A percentile compares a stretch with the other conserved stretches of the same genome.
Evolutionary conservation across 2,329 filamentous ascomycete genomes (phyloP).

Genomic region (Hawksworthiomyces lignivorus): DNA sequence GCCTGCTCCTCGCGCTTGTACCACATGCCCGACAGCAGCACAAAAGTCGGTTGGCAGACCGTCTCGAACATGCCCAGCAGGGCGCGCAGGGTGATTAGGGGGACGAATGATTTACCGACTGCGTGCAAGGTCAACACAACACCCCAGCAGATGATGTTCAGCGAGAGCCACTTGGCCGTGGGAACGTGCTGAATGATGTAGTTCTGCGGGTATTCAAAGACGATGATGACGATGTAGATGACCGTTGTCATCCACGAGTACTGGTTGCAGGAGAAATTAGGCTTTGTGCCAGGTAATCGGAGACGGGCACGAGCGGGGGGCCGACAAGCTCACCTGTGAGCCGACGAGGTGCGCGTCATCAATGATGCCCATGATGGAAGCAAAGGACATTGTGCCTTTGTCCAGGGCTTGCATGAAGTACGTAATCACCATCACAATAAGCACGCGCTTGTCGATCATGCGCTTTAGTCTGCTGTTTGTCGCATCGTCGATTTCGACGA

Average conservation of each 20-base stretch:
- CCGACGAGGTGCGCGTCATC: constrained; percentile 41
- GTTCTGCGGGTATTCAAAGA: constrained; percentile 67
- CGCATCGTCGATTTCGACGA: constrained; percentile 49
- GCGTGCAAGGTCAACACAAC: constrained; percentile 52
- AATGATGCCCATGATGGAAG: constrained; percentile 55
- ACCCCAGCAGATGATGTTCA: constrained; percentile 60
- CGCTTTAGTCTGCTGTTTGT: constrained; percentile 54
- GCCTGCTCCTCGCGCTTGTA: constrained; percentile 64
- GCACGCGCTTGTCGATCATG: constrained; percentile 59
- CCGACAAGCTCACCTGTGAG: too few relatives aligned
- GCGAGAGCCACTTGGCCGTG: constrained; percentile 58
- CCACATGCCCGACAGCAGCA: constrained; percentile 63
- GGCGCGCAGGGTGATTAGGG: constrained; percentile 53
- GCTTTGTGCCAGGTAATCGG: too few relatives aligned
- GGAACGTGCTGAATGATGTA: constrained; percentile 45
- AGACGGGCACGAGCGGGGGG: too few relatives aligned
- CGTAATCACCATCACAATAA: constrained; percentile 63
- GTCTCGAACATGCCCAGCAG: constrained; percentile 66
- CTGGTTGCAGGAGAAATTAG: too few relatives aligned
- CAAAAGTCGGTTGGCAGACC: constrained; percentile 59
- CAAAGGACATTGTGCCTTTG: constrained; percentile 59
- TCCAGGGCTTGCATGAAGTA: constrained; percentile 67
- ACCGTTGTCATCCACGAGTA: constrained; percentile 67
- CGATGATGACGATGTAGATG: constrained; percentile 64
- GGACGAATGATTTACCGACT: constrained; percentile 51